Percentiles rank a stretch among this genome's conserved stretches.
Conservation (phyloP, 257 asterid species). For the Schizonepeta tenuifolia region DNA sequence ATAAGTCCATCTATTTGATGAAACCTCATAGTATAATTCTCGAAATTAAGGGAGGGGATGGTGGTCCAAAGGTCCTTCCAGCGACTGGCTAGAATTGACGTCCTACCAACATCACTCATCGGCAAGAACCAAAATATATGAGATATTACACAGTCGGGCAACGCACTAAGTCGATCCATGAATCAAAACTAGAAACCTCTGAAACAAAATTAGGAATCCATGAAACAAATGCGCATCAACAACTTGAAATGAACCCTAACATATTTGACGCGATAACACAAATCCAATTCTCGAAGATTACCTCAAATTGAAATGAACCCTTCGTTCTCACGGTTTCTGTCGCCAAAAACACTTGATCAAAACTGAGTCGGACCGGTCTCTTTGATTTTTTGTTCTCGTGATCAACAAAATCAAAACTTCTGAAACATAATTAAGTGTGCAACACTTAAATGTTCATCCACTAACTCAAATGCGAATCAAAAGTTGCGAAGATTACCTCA, state of each 20-base stretch:
- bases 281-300: neutral
- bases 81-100: neutral
- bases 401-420: neutral
- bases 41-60: neutral
- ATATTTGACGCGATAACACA: neutral
- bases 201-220: neutral
- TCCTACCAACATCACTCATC: neutral
- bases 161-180: neutral
- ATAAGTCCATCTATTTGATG: no score
- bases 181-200: neutral
- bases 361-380: no score
- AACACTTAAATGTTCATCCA: no score
- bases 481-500: neutral
- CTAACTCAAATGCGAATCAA: neutral
- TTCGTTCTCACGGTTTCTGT: neutral
- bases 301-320: neutral
- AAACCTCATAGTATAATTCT: no score
- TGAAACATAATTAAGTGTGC: neutral
- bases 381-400: neutral
- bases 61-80: conserved; percentile 1
- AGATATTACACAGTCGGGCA: neutral
- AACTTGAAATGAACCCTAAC: neutral
- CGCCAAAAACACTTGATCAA: no score
- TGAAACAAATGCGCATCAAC: neutral
- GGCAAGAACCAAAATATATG: neutral